Evolutionary conservation across 495 filamentous ascomycete species (phyloP).

Genomic region (Xanthoparmelia taractica): DNA sequence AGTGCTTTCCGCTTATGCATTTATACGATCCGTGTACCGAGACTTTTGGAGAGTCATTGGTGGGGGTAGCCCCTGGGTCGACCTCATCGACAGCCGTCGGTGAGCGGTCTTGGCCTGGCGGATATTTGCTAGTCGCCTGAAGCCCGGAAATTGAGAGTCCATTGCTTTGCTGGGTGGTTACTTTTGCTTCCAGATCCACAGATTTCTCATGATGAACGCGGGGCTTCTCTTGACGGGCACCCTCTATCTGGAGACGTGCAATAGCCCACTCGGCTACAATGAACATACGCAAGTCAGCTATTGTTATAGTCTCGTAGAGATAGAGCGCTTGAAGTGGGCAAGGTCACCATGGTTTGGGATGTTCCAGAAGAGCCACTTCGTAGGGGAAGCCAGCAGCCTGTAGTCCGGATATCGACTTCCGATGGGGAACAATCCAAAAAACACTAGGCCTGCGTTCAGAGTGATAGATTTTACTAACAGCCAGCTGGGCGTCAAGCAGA

Average conservation of each 20-base stretch:
- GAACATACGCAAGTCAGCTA: background rate
- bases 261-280: constrained; percentile 25
- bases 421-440: constrained; percentile 35
- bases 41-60: background rate
- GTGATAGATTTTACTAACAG: constrained; percentile 28
- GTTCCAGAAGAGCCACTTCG: constrained; percentile 34
- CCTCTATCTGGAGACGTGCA: constrained; percentile 25
- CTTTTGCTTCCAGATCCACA: background rate
- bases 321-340: background rate
- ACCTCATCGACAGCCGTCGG: background rate
- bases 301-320: constrained; percentile 1
- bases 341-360: constrained; percentile 28
- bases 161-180: background rate
- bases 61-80: background rate
- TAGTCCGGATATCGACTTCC: constrained; percentile 32
- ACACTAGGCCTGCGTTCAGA: constrained; percentile 27
- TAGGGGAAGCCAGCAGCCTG: constrained; percentile 30
- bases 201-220: background rate
- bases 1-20: background rate
- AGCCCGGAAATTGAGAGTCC: background rate
- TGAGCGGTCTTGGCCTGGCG: background rate
- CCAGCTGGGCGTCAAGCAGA: constrained; percentile 17
- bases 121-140: background rate
- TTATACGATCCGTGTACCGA: constrained; percentile 12
- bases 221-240: constrained; percentile 7